phyloP scores from a whole-genome alignment of 352 stramenopile genomes.

The Pythium monospermum region DNA sequence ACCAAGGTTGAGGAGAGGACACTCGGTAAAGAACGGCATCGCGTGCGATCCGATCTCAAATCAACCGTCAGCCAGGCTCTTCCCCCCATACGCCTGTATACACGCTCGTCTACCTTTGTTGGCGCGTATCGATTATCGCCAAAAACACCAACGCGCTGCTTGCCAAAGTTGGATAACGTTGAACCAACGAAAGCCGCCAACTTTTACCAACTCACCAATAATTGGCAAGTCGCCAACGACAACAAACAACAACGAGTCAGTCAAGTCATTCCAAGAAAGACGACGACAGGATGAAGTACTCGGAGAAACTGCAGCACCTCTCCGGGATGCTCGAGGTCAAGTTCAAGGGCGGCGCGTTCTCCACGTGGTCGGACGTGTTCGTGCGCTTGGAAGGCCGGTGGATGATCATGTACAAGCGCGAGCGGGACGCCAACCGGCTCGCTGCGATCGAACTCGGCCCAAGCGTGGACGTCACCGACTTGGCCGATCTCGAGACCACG shows the following conservation, averaged over 20 bases:
- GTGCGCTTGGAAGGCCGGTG: constrained; percentile 62
- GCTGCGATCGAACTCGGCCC: constrained; percentile 67
- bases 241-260: neutral
- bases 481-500: constrained; percentile 44
- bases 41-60: no score
- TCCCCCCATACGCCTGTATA: neutral
- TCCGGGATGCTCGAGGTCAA: constrained; percentile 58
- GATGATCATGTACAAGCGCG: constrained; percentile 67
- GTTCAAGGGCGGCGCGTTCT: constrained; percentile 62
- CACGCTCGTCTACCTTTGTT: neutral
- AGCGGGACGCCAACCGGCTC: constrained; percentile 47
- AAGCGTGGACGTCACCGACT: constrained; percentile 60
- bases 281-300: constrained; percentile 21
- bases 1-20: no score
- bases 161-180: neutral
- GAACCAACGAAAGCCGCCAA: no score
- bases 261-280: constrained; percentile 11
- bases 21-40: no score
- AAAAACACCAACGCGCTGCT: no score
- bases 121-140: no score
- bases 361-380: constrained; percentile 61
- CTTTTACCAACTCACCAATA: no score
- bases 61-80: no score
- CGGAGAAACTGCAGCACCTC: constrained; percentile 41
- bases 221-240: neutral